Base-by-base conservation (phyloP, 2,329 filamentous ascomycete genomes). In the Fusarium neocosmosporiellum region DNA sequence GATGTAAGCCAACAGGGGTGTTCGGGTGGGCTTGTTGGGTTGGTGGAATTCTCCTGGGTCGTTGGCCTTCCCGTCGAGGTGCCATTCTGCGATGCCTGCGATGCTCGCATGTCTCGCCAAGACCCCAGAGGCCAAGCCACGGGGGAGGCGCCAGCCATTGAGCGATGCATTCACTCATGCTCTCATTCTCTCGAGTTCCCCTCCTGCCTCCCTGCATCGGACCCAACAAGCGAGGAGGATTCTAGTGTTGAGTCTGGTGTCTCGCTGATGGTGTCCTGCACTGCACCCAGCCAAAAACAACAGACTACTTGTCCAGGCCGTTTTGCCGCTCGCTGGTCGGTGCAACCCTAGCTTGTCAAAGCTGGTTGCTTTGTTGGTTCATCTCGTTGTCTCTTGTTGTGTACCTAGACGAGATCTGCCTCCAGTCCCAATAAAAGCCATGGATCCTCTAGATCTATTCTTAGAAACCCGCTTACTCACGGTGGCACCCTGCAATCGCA, bases 381-480 rank as follows among this genome's bases (percentile, higher is more conserved):
- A 69, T 69, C 53, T 57, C 54, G 54, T 50, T 50, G 46, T 50
- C 43, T 41, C 16, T 31, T 33, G 29, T 33, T 29, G 11, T 55
- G 33, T 57, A 59, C 24, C 24, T 43, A 63, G 59, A 50, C 63
- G 55, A 73, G 63, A 59, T 69, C 57, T 60, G 16, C 60, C 31
- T 54, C 14, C 29, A 29, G 24, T 50, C 46, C 41, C 41, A 46
- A 46, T 46, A 46, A 46, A 46, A 46, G 22, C 41, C 22, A 46
- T 50, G 46, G 24, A 50, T 50, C 24, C 24, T 54, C 48, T 8
- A 3, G 14, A n/a, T 24, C 53, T 74, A 73, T 73, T 71, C 59
- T 73, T 73, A 73, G 67, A 55, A 63, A 37, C 48, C 48, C 9
- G 37, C 54, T 67, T 68, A 63, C 46, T 54, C 16, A 48, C 33